Percentiles rank a stretch among this genome's conserved stretches.
Evolutionary conservation across 2,329 filamentous ascomycete species (phyloP).

Genomic region (Samsoniella hepiali): DNA sequence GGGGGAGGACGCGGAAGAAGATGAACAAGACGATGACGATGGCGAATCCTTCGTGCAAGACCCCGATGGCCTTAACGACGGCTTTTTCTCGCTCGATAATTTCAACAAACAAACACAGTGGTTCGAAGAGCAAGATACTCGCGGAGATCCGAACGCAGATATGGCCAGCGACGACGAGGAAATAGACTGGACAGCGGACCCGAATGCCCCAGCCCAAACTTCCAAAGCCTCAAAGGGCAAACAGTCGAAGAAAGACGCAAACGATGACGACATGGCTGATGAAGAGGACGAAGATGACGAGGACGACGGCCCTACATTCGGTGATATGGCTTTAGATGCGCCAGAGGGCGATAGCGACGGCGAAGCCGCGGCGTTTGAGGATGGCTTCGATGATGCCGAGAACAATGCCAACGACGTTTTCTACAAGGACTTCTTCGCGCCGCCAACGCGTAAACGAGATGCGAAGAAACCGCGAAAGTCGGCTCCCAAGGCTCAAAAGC

Average conservation of each 20-base stretch:
- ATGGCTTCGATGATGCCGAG: constrained; percentile 54
- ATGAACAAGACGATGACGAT: constrained; percentile 46
- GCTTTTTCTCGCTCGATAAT: constrained; percentile 95
- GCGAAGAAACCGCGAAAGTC: constrained; percentile 43
- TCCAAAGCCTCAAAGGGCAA: constrained; percentile 20
- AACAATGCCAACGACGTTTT: constrained; percentile 82
- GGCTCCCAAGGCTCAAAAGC: constrained; percentile 39
- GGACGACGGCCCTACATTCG: constrained; percentile 80
- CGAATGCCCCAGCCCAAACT: constrained; percentile 46
- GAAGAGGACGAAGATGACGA: constrained; percentile 64
- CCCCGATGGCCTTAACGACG: constrained; percentile 85
- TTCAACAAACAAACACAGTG: constrained; percentile 94
- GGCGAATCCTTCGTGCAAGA: constrained; percentile 65
- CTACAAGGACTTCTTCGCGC: constrained; percentile 92
- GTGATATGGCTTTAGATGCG: constrained; percentile 70
- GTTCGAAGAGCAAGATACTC: constrained; percentile 80
- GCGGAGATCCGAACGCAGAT: constrained; percentile 71
- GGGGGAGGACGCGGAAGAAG: constrained; percentile 44
- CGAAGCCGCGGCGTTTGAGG: constrained; percentile 52
- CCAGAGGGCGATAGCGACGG: constrained; percentile 67
- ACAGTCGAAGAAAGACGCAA: constrained; percentile 29
- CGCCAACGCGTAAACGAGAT: constrained; percentile 73
- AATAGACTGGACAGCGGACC: constrained; percentile 83
- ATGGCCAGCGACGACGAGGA: constrained; percentile 79
- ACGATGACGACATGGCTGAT: constrained; percentile 37